These are phyloP conservation scores for Cryptosporidium tyzzeri DNA, from an alignment of 169 alveolate genomes.

Conservation along the genomic window DNA sequence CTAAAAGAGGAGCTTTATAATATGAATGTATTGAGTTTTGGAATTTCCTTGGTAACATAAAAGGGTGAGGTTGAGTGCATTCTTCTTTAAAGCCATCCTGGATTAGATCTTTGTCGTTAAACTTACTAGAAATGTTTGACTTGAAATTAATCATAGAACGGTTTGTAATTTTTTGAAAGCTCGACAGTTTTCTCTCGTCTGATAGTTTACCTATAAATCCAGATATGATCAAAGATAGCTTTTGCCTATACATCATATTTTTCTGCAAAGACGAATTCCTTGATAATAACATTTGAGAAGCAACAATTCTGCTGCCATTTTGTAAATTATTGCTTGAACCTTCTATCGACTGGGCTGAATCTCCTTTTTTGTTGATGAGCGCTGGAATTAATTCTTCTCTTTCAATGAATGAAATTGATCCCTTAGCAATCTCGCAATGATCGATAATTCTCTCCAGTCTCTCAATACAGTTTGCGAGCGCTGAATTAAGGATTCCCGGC, in stretches of 20 bases:
- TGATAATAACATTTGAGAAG: slow-evolving; percentile 13
- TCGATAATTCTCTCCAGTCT: slow-evolving; percentile 54
- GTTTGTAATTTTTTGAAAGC: not conserved
- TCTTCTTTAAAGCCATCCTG: not conserved
- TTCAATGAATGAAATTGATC: slow-evolving; percentile 37
- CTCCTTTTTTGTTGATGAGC: not conserved
- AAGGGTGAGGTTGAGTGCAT: not conserved
- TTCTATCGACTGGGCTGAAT: not conserved
- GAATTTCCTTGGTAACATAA: too few relatives aligned
- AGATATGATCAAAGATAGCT: not conserved
- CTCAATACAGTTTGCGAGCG: slow-evolving; percentile 16
- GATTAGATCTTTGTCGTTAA: not conserved
- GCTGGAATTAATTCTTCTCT: slow-evolving; percentile 40
- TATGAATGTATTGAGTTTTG: not conserved
- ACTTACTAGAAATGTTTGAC: not conserved
- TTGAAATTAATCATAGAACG: not conserved
- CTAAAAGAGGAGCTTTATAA: not conserved
- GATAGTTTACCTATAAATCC: not conserved
- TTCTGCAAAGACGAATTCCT: slow-evolving; percentile 32
- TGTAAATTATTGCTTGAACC: too few relatives aligned
- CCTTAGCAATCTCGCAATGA: slow-evolving; percentile 35
- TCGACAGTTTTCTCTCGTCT: not conserved
- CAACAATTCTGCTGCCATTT: not conserved
- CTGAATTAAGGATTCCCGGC: not conserved
- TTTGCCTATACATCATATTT: slow-evolving; percentile 65